These are phyloP conservation scores for Boletus sensibilis DNA, from an alignment of 768 basidiomycete genomes.

Conservation along the genomic window DNA sequence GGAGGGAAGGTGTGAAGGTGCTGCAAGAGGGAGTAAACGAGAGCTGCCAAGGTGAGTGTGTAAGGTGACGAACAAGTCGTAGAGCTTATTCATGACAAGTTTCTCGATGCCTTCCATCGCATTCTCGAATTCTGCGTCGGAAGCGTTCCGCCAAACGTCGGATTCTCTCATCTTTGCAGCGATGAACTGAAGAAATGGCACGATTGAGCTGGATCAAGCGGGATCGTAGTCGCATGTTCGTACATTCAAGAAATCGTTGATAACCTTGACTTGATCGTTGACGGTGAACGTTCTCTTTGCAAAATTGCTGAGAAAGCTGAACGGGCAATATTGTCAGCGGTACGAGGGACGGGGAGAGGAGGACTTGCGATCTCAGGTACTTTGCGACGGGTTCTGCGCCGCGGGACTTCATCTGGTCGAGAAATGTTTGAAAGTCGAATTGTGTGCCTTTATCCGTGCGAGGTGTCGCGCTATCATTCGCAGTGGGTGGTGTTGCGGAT, in stretches of 20 bases:
- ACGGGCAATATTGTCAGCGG: neutral
- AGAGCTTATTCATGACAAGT: constrained; percentile 96
- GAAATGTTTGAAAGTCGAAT: constrained; percentile 93
- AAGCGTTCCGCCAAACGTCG: constrained; percentile 78
- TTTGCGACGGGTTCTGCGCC: constrained; percentile 91
- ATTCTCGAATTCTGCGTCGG: constrained; percentile 89
- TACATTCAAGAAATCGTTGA: constrained; percentile 90
- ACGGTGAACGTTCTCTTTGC: constrained; percentile 89
- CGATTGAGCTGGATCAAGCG: constrained; percentile 10
- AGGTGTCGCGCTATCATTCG: constrained; percentile 19
- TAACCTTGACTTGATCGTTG: constrained; percentile 91
- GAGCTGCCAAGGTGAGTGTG: neutral
- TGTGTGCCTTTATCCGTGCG: constrained; percentile 40
- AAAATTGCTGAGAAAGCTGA: constrained; percentile 91
- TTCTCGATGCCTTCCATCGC: constrained; percentile 99
- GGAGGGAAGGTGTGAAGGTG: constrained; percentile 88
- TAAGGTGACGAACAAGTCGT: constrained; percentile 76
- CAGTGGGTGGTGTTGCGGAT: constrained; percentile 26
- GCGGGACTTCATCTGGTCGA: constrained; percentile 90
- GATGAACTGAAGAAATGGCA: constrained; percentile 68
- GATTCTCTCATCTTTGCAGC: constrained; percentile 79
- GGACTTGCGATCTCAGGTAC: constrained; percentile 88
- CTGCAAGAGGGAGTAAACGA: constrained; percentile 40
- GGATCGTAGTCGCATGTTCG: constrained; percentile 1
- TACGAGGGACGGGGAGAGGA: neutral